Conservation (phyloP, 2,329 filamentous ascomycete genomes). For the Cryphonectria radicalis region DNA sequence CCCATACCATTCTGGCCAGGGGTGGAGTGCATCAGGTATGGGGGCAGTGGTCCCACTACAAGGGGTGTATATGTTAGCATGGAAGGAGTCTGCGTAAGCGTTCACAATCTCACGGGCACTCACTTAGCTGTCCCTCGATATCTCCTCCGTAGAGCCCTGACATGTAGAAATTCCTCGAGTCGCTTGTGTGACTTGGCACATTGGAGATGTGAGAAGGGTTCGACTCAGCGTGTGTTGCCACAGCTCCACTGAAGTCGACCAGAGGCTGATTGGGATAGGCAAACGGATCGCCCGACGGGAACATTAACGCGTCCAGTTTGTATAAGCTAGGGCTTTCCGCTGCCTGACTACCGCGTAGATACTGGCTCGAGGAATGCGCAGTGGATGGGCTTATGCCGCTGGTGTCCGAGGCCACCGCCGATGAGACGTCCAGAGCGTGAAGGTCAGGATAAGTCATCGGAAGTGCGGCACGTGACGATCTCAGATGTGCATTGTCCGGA, state of each 20-base stretch:
- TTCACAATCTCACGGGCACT: slow-evolving; percentile 6
- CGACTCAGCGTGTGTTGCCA: slow-evolving; percentile 39
- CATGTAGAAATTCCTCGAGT: slow-evolving; percentile 54
- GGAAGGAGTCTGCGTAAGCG: not conserved
- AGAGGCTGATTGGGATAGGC: slow-evolving; percentile 79
- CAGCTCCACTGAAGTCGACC: slow-evolving; percentile 56
- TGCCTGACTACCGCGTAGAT: slow-evolving; percentile 35
- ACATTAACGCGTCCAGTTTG: slow-evolving; percentile 79
- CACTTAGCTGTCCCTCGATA: slow-evolving; percentile 70
- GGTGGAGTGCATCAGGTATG: slow-evolving; percentile 67
- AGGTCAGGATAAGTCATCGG: slow-evolving; percentile 49
- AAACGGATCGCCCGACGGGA: slow-evolving; percentile 76
- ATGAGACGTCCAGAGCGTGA: slow-evolving; percentile 50
- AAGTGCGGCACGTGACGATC: slow-evolving; percentile 39
- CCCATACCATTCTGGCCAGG: slow-evolving; percentile 46
- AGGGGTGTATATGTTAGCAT: not conserved
- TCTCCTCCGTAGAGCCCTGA: slow-evolving; percentile 59
- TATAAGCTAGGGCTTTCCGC: slow-evolving; percentile 51
- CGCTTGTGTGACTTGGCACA: slow-evolving; percentile 39
- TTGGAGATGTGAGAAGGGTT: slow-evolving; percentile 41
- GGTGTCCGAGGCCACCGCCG: slow-evolving; percentile 45
- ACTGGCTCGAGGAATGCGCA: slow-evolving; percentile 34
- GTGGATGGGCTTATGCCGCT: slow-evolving; percentile 38
- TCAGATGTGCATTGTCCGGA: slow-evolving; percentile 40
- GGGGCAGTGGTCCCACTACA: slow-evolving; percentile 65